Evolutionary conservation across 108 stramenopile species (phyloP), one percentile per base, ranked within the genome.

Genomic region (Nitzschia palea): DNA sequence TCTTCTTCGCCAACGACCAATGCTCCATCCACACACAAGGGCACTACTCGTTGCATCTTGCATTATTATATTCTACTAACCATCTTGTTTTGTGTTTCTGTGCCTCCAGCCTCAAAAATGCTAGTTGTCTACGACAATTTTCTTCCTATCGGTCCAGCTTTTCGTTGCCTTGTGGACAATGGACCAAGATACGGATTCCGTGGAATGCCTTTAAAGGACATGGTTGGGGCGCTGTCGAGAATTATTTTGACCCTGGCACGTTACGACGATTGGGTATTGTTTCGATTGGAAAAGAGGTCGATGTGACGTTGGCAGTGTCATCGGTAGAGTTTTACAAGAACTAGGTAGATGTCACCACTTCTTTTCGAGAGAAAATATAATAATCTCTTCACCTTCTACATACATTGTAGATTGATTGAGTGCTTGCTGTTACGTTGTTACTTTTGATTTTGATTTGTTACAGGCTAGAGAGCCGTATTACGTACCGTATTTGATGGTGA

Each of bases 211-310:
- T 87, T 48, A 37, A 71, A 22, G 86, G 89, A 5, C 55, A 78
- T 64, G 88, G 86, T 1, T 79, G 83, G 26, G 88, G 88, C 36
- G 70, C 84, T 8, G 71, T 62, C 14, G 77, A 69, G 4, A 76
- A 65, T 10, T 57, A 79, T 30, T 76, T 89, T 40, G 81, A 84
- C 30, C 44, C 65, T 9, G 53, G 65, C 0, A 40, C 61, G 10
- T 30, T 89, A 30, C 73, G 83, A 6, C 64, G 88, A 44, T 29
- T 86, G 31, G 85, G 85, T 23, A 45, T 89, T 44, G 85, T 89
- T 23, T 81, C 88, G 8, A 86, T 86, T 62, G 88, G 88, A n/a
- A 76, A 75, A 42, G 71, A 75, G 18, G 86, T 82, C 63, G 73
- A 82, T 0, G 85, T 85, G 23, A 59, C 66, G 32, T 65, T 89